Evolutionary conservation across 768 basidiomycete genomes (phyloP).

Genomic region (Collybiopsis confluens): DNA sequence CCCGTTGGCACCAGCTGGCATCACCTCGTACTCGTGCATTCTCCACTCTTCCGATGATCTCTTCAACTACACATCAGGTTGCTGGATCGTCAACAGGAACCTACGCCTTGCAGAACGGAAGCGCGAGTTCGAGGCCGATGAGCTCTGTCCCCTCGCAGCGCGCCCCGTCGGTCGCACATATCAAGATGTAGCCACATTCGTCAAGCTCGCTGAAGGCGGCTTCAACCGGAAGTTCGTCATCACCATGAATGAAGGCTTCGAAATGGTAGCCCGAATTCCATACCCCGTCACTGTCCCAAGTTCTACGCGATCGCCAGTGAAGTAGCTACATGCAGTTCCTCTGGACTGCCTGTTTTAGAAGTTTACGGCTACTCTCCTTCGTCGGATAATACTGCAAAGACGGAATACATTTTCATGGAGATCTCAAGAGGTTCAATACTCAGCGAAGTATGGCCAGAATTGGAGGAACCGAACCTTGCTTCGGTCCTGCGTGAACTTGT

Average conservation of each 20-base stretch:
- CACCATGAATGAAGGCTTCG: constrained; percentile 28
- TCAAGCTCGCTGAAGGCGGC: constrained; percentile 45
- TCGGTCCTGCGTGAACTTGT: constrained; percentile 41
- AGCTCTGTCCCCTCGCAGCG: constrained; percentile 40
- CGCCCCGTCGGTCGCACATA: constrained; percentile 33
- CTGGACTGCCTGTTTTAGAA: constrained; percentile 35
- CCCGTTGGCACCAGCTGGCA: constrained; percentile 18
- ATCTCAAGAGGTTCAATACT: constrained; percentile 35
- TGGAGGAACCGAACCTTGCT: constrained; percentile 32
- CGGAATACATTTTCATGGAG: constrained; percentile 45
- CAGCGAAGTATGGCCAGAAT: constrained; percentile 35
- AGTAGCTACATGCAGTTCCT: constrained; percentile 38
- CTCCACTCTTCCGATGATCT: constrained; percentile 29
- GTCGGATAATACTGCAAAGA: constrained; percentile 34
- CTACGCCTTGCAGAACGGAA: constrained; percentile 46
- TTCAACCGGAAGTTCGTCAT: constrained; percentile 38
- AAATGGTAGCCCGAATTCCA: constrained; percentile 39
- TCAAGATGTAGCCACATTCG: constrained; percentile 30
- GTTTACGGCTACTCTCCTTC: constrained; percentile 39
- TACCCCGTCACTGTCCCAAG: constrained; percentile 31
- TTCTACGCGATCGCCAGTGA: constrained; percentile 39
- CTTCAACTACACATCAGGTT: constrained; percentile 39
- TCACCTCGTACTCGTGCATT: constrained; percentile 29
- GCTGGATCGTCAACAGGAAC: constrained; percentile 36
- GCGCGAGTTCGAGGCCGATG: constrained; percentile 35